These are phyloP conservation scores for Cicer chorassanicum DNA, from an alignment of 306 rosid genomes.

Conservation along the genomic window DNA sequence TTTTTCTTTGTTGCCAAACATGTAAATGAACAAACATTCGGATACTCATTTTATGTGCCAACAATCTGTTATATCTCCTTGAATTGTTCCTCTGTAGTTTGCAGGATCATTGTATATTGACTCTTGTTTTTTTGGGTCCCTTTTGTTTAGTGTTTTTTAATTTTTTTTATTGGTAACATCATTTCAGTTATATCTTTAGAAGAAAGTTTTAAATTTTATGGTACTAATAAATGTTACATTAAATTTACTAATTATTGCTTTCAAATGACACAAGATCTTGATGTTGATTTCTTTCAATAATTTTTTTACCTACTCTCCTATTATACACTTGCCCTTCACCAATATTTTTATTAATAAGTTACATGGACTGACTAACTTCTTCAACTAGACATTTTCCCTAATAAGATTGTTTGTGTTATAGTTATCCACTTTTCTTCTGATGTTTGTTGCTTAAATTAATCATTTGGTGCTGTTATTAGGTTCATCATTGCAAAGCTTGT, in stretches of 20 bases:
- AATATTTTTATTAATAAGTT: constrained; percentile 27
- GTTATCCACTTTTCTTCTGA: not conserved
- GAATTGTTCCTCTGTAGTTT: constrained; percentile 31
- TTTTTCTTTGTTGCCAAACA: constrained; percentile 29
- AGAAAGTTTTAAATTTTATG: constrained; percentile 28
- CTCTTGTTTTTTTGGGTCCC: constrained; percentile 44
- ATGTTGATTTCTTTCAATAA: constrained; percentile 45
- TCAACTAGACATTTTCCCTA: constrained; percentile 36
- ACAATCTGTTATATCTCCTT: constrained; percentile 43
- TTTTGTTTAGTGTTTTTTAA: not conserved
- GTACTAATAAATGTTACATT: constrained; percentile 37
- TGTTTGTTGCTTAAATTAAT: constrained; percentile 16
- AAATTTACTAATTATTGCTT: constrained; percentile 11
- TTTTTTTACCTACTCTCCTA: constrained; percentile 41
- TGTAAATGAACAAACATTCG: constrained; percentile 35
- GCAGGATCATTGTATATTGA: constrained; percentile 40
- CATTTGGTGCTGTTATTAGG: constrained; percentile 39
- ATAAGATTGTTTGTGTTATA: constrained; percentile 37
- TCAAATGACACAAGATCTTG: constrained; percentile 41
- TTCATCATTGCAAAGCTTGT: constrained; percentile 34
- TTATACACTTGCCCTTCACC: constrained; percentile 17
- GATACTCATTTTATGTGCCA: constrained; percentile 25
- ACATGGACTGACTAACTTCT: constrained; percentile 41
- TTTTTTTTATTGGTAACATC: constrained; percentile 33
- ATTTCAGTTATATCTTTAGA: constrained; percentile 25